Percentiles rank a stretch among this genome's conserved stretches.
These are phyloP conservation scores for Mycena haematopus DNA, from an alignment of 768 basidiomycete species.

Conservation along the genomic window DNA sequence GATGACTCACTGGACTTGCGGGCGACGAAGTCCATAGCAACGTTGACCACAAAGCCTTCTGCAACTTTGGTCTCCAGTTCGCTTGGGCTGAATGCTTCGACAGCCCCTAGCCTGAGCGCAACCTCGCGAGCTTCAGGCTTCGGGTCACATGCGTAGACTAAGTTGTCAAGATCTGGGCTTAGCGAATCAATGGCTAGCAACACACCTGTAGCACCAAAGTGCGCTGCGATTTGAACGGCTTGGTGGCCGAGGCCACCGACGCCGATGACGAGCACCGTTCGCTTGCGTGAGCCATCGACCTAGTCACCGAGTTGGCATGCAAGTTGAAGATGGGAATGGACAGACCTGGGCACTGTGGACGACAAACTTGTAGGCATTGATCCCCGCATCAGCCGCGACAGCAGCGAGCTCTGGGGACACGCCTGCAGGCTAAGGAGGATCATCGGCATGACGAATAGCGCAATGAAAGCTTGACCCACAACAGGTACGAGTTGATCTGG, in stretches of 20 bases:
- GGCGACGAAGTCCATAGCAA: neutral
- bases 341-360: neutral
- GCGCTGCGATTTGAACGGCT: slow-evolving; percentile 1
- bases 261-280: slow-evolving; percentile 1
- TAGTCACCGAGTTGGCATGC: neutral
- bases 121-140: neutral
- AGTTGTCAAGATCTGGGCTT: neutral
- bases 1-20: neutral
- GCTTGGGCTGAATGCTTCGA: neutral
- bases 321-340: neutral
- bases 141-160: neutral
- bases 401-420: neutral
- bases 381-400: neutral
- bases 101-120: neutral
- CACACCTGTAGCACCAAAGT: neutral
- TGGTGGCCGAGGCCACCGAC: neutral
- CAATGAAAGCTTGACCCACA: neutral
- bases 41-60: slow-evolving; percentile 1
- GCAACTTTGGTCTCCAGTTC: slow-evolving; percentile 1
- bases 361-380: neutral
- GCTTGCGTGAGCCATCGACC: neutral
- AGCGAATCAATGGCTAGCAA: neutral
- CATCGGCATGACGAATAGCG: neutral
- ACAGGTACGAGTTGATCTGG: slow-evolving; percentile 1
- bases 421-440: neutral